These are phyloP conservation scores for Earliella scabrosa DNA, from an alignment of 1,284 basidiomycete species.

Conservation along the genomic window DNA sequence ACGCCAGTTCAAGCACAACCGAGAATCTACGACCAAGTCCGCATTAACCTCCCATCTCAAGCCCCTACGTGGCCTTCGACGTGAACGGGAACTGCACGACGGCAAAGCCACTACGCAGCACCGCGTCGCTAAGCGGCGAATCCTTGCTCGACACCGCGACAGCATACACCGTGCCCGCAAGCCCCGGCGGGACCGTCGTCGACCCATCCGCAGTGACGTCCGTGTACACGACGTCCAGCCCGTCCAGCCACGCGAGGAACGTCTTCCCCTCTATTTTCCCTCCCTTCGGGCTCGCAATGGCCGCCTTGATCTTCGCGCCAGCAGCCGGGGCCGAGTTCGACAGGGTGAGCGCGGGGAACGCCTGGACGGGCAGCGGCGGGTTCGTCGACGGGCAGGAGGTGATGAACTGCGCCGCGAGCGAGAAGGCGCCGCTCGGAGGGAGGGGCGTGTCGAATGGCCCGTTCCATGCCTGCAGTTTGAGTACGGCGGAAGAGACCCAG, in stretches of 20 bases:
- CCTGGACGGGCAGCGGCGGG: slow-evolving; percentile 42
- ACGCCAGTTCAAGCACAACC: too few species aligned
- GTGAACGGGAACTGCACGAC: too few species aligned
- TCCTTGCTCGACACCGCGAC: too few species aligned
- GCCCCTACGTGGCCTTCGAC: background rate
- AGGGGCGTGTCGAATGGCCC: slow-evolving; percentile 58
- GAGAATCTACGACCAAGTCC: too few species aligned
- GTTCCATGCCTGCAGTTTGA: slow-evolving; percentile 53
- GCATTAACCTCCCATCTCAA: too few species aligned
- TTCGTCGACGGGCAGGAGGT: slow-evolving; percentile 42
- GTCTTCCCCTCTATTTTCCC: background rate
- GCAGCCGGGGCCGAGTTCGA: slow-evolving; percentile 24
- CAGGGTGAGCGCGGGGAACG: slow-evolving; percentile 40
- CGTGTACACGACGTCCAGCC: too few species aligned
- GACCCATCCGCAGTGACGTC: too few species aligned
- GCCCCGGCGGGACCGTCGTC: too few species aligned
- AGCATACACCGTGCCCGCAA: too few species aligned
- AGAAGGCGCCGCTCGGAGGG: slow-evolving; percentile 43
- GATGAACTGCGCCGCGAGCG: slow-evolving; percentile 20
- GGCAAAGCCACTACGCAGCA: too few species aligned
- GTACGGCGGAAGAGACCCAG: slow-evolving; percentile 54
- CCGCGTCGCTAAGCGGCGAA: too few species aligned
- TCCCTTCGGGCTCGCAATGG: slow-evolving; percentile 2
- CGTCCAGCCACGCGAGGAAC: slow-evolving; percentile 19
- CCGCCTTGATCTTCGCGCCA: slow-evolving; percentile 33